Evolutionary conservation across 441 rosid genomes (phyloP).

Genomic region (Brassica hybrid): DNA sequence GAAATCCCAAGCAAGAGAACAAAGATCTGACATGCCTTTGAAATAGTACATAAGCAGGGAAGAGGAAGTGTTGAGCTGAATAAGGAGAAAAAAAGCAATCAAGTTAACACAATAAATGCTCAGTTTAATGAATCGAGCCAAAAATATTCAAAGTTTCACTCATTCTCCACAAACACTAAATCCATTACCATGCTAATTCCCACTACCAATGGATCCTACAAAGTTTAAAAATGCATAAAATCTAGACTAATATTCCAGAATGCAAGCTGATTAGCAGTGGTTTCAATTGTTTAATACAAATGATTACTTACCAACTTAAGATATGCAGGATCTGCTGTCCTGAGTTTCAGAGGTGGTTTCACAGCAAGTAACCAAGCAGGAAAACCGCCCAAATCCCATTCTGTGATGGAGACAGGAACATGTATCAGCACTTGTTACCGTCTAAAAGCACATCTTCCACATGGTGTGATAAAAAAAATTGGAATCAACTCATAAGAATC

Average conservation of each 20-base stretch:
- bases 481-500: not conserved
- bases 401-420: constrained; percentile 47
- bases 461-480: not conserved
- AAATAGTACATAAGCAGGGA: not conserved
- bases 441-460: constrained; percentile 1
- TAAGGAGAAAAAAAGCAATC: not conserved
- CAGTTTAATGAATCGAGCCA: not conserved
- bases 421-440: constrained; percentile 1
- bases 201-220: not conserved
- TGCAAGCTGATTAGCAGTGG: not conserved
- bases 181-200: not conserved
- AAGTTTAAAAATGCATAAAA: not conserved
- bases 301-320: constrained; percentile 61
- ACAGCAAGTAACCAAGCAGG: constrained; percentile 92
- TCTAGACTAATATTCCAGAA: not conserved
- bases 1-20: not conserved
- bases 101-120: not conserved
- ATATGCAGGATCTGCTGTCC: constrained; percentile 85
- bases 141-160: not conserved
- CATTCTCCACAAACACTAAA: not conserved
- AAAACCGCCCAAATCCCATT: constrained; percentile 98
- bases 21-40: not conserved
- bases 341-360: constrained; percentile 65
- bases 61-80: not conserved
- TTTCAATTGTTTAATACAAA: not conserved